Percentiles rank a stretch among this genome's conserved stretches.
Conservation (phyloP, 306 rosid genomes). For the Luffa acutangula region DNA sequence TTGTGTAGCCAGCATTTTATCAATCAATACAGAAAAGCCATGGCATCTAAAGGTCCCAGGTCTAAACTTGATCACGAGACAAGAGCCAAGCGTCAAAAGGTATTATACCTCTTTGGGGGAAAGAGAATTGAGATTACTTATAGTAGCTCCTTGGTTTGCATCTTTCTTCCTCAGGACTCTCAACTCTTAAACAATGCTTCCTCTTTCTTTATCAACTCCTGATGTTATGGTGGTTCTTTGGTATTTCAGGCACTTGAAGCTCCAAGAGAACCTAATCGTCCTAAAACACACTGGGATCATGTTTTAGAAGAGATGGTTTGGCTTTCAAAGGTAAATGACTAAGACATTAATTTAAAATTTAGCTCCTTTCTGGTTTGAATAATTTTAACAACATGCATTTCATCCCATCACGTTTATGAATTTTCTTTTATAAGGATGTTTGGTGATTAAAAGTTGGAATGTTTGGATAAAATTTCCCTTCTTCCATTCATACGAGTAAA, state of each 20-base stretch:
- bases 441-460: background rate
- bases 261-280: slow-evolving; percentile 74
- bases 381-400: background rate
- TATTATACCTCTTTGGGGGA: slow-evolving; percentile 16
- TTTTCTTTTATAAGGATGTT: background rate
- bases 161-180: background rate
- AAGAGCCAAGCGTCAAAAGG: slow-evolving; percentile 83
- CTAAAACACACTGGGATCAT: slow-evolving; percentile 98
- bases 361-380: background rate
- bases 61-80: slow-evolving; percentile 69
- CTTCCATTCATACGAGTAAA: background rate
- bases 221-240: slow-evolving; percentile 9
- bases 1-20: background rate
- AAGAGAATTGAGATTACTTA: background rate
- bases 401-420: background rate
- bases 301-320: slow-evolving; percentile 98
- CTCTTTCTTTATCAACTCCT: slow-evolving; percentile 14
- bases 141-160: background rate
- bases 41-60: slow-evolving; percentile 95
- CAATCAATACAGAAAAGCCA: slow-evolving; percentile 10
- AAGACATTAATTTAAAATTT: slow-evolving; percentile 14
- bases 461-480: background rate
- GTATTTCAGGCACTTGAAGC: slow-evolving; percentile 72
- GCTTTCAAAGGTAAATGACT: slow-evolving; percentile 71
- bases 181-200: background rate